Evolutionary conservation across 202 grass and related monocot genomes (phyloP), one percentile per base, ranked within the genome.

Genomic region (Panicum hallii): DNA sequence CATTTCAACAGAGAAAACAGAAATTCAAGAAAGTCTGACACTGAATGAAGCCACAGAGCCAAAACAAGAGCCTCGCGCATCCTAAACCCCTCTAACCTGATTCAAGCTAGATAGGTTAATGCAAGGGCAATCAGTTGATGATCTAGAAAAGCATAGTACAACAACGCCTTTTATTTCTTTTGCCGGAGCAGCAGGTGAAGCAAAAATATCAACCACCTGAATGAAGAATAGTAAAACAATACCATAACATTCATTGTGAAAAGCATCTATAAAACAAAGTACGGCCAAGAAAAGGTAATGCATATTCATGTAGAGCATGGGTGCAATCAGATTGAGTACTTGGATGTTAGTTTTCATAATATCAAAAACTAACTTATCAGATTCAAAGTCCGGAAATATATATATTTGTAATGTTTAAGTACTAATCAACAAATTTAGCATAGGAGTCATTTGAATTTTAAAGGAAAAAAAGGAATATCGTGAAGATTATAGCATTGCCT

Each of bases 211-310:
- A 63, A 63, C 77, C 15, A 77, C 7, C 12, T 38, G 22, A 80
- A 80, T 75, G 36, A 75, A 83, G 70, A 90, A 83, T 47, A 26
- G 48, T 68, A 41, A 63, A 72, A 79, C 22, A 82, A 70, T 79
- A 45, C 5, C n/a, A 79, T 78, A 67, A 9, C 20, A 82, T 84
- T 75, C 53, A 23, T 67, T 69, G 15, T 70, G 43, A 67, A 16
- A 85, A 49, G 63, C 30, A 2, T 80, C 57, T 26, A 77, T 19
- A 52, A 71, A 77, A 85, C 5, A 79, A 80, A 88, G 2, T 28
- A 63, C 13, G 28, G 8, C 12, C 49, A 26, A 54, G n/a, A 79
- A 28, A 60, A 86, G 4, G 43, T 45, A n/a, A 22, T 43, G 50
- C 67, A 32, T 43, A 83, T 55, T 79, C 52, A 79, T 38, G 23